These are phyloP conservation scores for Phoenix dactylifera DNA, from an alignment of 176 grass and related monocot species.

Conservation along the genomic window DNA sequence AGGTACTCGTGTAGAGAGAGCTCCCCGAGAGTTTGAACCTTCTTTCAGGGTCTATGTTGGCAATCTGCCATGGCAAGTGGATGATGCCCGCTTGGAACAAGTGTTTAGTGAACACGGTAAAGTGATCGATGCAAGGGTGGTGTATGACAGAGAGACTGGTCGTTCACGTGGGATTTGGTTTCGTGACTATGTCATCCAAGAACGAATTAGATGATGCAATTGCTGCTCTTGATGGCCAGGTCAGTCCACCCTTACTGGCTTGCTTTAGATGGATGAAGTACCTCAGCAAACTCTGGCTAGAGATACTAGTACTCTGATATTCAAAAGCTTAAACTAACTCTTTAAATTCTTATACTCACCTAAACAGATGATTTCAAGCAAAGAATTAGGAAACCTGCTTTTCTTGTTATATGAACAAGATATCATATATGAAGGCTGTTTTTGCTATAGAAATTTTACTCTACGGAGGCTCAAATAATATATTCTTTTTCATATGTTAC, in stretches of 20 bases:
- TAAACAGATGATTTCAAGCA: too few relatives aligned
- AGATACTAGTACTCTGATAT: too few relatives aligned
- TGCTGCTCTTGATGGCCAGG: conserved; percentile 15
- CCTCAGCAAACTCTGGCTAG: too few relatives aligned
- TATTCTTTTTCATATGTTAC: too few relatives aligned
- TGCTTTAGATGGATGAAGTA: too few relatives aligned
- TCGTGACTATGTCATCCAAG: conserved; percentile 8
- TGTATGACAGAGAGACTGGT: conserved; percentile 14
- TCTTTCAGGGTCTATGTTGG: conserved; percentile 7
- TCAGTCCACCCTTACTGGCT: neutral
- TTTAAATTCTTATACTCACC: too few relatives aligned
- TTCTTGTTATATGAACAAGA: too few relatives aligned
- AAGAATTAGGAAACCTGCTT: too few relatives aligned
- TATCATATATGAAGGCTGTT: too few relatives aligned
- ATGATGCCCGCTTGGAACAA: conserved; percentile 15
- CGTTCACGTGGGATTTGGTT: conserved; percentile 16
- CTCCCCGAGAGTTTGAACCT: conserved; percentile 1
- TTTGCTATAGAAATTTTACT: too few relatives aligned
- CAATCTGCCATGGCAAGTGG: conserved; percentile 13
- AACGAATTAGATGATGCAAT: conserved; percentile 14
- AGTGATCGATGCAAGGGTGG: conserved; percentile 8
- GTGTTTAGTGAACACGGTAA: conserved; percentile 11
- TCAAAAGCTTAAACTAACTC: too few relatives aligned
- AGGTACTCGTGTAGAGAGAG: neutral
- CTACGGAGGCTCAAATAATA: too few relatives aligned